Base-by-base conservation (phyloP, 306 rosid species). In the Dicorynia guianensis region DNA sequence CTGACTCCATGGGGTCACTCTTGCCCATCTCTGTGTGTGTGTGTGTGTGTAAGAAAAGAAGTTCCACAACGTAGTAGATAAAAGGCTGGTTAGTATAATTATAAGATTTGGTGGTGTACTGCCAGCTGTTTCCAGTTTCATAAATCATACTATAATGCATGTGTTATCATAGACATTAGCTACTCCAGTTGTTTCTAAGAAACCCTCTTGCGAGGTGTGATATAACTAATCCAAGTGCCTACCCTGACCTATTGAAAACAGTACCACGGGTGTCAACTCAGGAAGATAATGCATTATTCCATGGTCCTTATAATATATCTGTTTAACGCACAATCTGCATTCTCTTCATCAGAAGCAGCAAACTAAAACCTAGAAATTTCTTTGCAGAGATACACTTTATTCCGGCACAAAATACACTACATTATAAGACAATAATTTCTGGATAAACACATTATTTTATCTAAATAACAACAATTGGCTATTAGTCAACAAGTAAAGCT, bases 401-500 rank as follows among this genome's bases (percentile, higher is more conserved):
- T 68, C 36, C 33, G 15, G 77, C 33, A 61, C 50, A 47, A 5
- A 74, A 64, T 14, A 63, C 49, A 56, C 30, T 71, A 18, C 15
- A 54, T 19, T 13, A 30, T 38, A 59, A 48, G 67, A 18, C 40
- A 4, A 52, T 57, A 50, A 48, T 61, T 52, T 14, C 59, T 52
- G 43, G 35, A 8, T 9, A 78, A 44, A 36, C 60, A 68, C 40
- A 64, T 60, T 18, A 76, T 49, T n/a, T 15, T 2, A 9, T 33
- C 18, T 59, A 66, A 66, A 25, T 25, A 25, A 35, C 58, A 62
- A 12, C 44, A 52, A 14, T 4, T 65, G 25, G 19, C 13, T 72
- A 39, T 49, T 69, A 59, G 67, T 44, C n/a, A 61, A 60, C 38
- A 18, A 5, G 19, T 20, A 57, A 52, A 63, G 71, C 80, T 44